Conservation (phyloP, 2,329 filamentous ascomycete genomes). For the Nemania sp. region DNA sequence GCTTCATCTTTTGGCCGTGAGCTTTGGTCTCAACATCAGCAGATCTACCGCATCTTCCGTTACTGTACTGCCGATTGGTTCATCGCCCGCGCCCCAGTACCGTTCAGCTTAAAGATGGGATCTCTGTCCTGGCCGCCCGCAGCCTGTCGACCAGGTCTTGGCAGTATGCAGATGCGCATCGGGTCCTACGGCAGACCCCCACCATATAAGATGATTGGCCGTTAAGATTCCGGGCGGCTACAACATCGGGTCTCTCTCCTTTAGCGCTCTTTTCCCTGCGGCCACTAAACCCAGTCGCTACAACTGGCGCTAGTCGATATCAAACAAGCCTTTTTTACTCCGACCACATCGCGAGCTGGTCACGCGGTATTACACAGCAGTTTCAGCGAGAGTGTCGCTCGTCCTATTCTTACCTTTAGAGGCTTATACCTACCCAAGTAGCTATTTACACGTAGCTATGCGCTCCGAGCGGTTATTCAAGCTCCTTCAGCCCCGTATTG, state of each 20-base stretch:
- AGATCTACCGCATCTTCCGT: not conserved
- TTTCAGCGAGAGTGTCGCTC: not conserved
- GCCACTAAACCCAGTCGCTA: slow-evolving; percentile 26
- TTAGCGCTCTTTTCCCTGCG: slow-evolving; percentile 19
- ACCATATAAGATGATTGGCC: slow-evolving; percentile 44
- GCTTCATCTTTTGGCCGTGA: not conserved
- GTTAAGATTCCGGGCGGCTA: slow-evolving; percentile 38
- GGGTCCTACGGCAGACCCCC: slow-evolving; percentile 4
- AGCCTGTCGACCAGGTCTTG: slow-evolving; percentile 25
- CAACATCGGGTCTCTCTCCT: slow-evolving; percentile 17
- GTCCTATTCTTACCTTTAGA: not conserved
- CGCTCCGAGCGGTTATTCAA: not conserved
- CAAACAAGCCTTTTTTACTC: slow-evolving; percentile 15
- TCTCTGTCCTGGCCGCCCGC: not conserved
- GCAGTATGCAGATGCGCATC: slow-evolving; percentile 14
- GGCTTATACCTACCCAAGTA: slow-evolving; percentile 10
- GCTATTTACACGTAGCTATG: not conserved
- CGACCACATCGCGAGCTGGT: not conserved
- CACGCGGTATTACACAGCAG: slow-evolving; percentile 3
- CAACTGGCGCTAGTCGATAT: slow-evolving; percentile 10
- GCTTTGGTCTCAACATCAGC: not conserved
- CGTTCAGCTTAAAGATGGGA: not conserved
- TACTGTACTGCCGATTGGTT: slow-evolving; percentile 18
- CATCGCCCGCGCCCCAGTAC: not conserved
- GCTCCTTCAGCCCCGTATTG: not conserved